These are phyloP conservation scores for Filosporella fistucella DNA, from an alignment of 495 filamentous ascomycete species.

Conservation along the genomic window DNA sequence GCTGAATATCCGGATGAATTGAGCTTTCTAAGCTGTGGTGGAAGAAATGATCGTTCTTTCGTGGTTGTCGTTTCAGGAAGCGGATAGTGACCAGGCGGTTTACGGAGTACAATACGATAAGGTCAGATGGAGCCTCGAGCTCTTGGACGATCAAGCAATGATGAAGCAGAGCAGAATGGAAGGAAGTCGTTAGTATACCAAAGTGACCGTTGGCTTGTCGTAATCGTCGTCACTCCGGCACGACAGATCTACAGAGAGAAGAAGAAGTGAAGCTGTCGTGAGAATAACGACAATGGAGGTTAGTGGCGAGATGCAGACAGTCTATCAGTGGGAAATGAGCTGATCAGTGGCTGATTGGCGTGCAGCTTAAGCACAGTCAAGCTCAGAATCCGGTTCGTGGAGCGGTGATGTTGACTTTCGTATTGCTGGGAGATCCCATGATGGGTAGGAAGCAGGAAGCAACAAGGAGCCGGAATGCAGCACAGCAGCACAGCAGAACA, in stretches of 20 bases:
- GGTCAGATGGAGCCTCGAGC: slow-evolving; percentile 16
- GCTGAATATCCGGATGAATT: too few relatives aligned
- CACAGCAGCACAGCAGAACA: neutral
- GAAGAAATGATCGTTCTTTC: neutral
- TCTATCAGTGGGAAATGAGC: slow-evolving; percentile 6
- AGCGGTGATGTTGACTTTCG: neutral
- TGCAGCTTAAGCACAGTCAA: too few relatives aligned
- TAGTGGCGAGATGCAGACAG: neutral
- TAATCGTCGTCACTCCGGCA: neutral
- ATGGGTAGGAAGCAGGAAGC: neutral
- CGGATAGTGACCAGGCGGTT: too few relatives aligned
- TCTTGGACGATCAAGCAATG: slow-evolving; percentile 22
- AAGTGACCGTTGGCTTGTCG: neutral
- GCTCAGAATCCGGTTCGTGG: neutral
- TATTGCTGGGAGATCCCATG: neutral
- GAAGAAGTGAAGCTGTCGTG: neutral
- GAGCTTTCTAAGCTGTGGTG: too few relatives aligned
- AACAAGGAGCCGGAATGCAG: neutral
- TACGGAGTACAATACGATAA: too few relatives aligned
- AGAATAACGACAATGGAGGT: neutral
- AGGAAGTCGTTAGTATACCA: neutral
- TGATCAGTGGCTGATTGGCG: too few relatives aligned
- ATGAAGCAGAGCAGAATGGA: slow-evolving; percentile 13
- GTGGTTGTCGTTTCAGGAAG: slow-evolving; percentile 14
- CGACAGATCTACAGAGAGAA: neutral